These are phyloP conservation scores for Collybiopsis confluens DNA, from an alignment of 768 basidiomycete genomes.

Conservation along the genomic window DNA sequence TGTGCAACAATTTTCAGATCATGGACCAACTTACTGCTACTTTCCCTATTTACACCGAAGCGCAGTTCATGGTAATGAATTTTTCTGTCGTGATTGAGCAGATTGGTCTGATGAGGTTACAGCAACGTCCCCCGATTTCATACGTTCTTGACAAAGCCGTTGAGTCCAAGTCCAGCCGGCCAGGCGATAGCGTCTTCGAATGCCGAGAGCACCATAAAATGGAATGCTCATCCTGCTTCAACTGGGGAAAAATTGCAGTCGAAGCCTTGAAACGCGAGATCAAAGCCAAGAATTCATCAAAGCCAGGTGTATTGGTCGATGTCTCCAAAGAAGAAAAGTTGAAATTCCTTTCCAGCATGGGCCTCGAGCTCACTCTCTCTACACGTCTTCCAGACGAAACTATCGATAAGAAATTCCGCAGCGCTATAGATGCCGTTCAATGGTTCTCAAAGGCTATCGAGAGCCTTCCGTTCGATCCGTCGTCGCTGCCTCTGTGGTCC, in stretches of 20 bases:
- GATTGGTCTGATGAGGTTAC: neutral
- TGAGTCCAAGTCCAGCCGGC: neutral
- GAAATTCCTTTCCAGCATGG: neutral
- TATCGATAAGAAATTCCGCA: slow-evolving; percentile 1
- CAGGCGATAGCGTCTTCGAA: slow-evolving; percentile 15
- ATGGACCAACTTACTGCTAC: slow-evolving; percentile 21
- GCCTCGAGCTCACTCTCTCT: neutral
- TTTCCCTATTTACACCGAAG: slow-evolving; percentile 12
- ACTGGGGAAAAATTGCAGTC: slow-evolving; percentile 26
- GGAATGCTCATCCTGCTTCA: slow-evolving; percentile 29
- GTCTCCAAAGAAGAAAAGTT: neutral
- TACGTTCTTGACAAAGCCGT: slow-evolving; percentile 18
- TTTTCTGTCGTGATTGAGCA: neutral
- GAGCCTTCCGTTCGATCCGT: neutral
- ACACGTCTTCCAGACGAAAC: slow-evolving; percentile 2
- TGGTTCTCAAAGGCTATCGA: neutral
- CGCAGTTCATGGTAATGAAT: slow-evolving; percentile 15
- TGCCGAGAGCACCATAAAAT: slow-evolving; percentile 23
- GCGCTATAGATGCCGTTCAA: slow-evolving; percentile 1
- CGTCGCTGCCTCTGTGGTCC: neutral
- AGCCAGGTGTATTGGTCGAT: neutral
- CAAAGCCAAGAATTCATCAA: slow-evolving; percentile 9
- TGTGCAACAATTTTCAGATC: slow-evolving; percentile 27
- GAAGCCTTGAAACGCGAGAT: slow-evolving; percentile 20
- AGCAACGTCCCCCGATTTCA: slow-evolving; percentile 20